Conservation (phyloP, 176 grass and related monocot genomes). For the Triticum turgidum region DNA sequence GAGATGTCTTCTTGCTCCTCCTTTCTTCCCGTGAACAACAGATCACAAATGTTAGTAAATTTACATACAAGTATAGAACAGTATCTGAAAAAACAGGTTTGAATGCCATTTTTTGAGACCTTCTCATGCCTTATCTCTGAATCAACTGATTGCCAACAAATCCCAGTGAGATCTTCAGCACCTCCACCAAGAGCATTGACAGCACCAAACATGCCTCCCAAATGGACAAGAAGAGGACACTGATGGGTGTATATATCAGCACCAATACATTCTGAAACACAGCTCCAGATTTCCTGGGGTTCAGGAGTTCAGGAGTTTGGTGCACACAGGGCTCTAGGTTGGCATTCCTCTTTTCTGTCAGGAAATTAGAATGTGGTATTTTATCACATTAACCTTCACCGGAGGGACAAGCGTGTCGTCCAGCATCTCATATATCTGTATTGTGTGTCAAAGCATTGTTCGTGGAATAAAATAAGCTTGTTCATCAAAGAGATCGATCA, state of each 20-base stretch:
- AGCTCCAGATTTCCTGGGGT: constrained; percentile 57
- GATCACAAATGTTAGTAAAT: neutral
- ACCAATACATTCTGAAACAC: constrained; percentile 76
- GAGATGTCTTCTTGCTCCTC: neutral
- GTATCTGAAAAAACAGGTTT: neutral
- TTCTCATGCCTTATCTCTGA: constrained; percentile 46
- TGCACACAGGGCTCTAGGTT: neutral
- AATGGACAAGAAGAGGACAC: constrained; percentile 61
- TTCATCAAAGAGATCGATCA: neutral
- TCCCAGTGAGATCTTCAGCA: constrained; percentile 59
- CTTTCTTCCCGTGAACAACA: neutral
- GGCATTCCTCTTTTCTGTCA: neutral
- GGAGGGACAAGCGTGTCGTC: neutral
- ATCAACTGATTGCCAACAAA: constrained; percentile 30
- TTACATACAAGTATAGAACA: neutral
- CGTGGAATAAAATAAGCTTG: neutral
- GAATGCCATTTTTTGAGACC: constrained; percentile 13
- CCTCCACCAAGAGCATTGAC: constrained; percentile 59
- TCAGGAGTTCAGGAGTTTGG: constrained; percentile 37
- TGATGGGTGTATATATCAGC: constrained; percentile 64
- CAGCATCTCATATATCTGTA: neutral
- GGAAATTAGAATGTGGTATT: neutral
- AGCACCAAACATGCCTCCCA: constrained; percentile 71
- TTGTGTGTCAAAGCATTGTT: neutral
- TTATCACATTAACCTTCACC: neutral